A percentile compares a stretch with the other conserved stretches of the same genome.
Evolutionary conservation across 2,329 filamentous ascomycete species (phyloP).

Genomic region (Didymellaceae sp.): DNA sequence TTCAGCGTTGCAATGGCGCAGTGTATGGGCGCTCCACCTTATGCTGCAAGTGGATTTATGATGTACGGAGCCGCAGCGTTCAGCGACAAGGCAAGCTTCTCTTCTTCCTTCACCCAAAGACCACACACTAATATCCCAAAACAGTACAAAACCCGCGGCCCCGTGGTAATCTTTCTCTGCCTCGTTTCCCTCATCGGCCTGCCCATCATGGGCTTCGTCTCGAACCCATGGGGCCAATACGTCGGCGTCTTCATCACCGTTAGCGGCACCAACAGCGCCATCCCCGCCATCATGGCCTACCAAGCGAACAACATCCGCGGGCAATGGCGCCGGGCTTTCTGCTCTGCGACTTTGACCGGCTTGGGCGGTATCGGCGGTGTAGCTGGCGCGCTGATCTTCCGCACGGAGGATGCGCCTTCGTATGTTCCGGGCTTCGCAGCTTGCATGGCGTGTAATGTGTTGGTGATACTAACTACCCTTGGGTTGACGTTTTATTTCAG

Average conservation of each 20-base stretch:
- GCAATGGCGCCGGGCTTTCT: constrained; percentile 32
- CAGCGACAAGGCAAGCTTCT: constrained; percentile 20
- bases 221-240: constrained; percentile 32
- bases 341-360: constrained; percentile 28
- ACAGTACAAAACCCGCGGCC: constrained; percentile 29
- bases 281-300: constrained; percentile 33
- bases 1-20: constrained; percentile 34
- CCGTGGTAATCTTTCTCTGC: constrained; percentile 29
- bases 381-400: constrained; percentile 32
- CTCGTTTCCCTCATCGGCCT: constrained; percentile 31
- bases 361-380: constrained; percentile 34
- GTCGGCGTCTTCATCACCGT: constrained; percentile 34
- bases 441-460: constrained; percentile 32
- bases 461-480: constrained; percentile 25
- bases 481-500: constrained; percentile 30
- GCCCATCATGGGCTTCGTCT: constrained; percentile 36
- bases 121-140: too few relatives aligned
- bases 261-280: constrained; percentile 27
- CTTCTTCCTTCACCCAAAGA: too few relatives aligned
- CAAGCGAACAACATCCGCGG: constrained; percentile 33
- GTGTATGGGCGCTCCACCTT: constrained; percentile 35
- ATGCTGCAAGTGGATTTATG: constrained; percentile 32
- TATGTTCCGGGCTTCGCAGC: constrained; percentile 32
- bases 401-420: constrained; percentile 28
- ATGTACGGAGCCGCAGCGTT: constrained; percentile 36